Evolutionary conservation across 83 land plant species (phyloP).

Genomic region (Thuja plicata): DNA sequence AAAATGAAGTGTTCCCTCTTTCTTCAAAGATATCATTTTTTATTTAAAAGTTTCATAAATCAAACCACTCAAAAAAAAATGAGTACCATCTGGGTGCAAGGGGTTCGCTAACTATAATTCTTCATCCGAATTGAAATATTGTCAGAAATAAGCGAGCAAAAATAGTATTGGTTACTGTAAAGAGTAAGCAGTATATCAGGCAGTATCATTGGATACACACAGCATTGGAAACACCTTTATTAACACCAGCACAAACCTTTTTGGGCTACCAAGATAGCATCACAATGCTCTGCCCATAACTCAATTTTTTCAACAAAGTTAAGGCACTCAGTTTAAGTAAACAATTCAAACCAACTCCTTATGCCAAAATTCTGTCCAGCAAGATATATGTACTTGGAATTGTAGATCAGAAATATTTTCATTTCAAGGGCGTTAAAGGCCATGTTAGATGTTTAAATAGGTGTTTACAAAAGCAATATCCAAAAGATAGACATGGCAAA

Average conservation of each 20-base stretch:
- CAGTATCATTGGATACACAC: slow-evolving; percentile 60
- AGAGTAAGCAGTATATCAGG: too few relatives aligned
- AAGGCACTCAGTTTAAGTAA: neutral
- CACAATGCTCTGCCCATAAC: slow-evolving; percentile 96
- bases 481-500: neutral
- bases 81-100: too few relatives aligned
- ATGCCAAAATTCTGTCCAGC: neutral
- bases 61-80: too few relatives aligned
- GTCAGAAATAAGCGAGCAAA: too few relatives aligned
- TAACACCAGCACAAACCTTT: slow-evolving; percentile 96
- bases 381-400: neutral
- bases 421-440: neutral
- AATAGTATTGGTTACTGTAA: too few relatives aligned
- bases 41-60: too few relatives aligned
- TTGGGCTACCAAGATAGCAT: slow-evolving; percentile 56
- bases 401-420: neutral
- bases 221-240: slow-evolving; percentile 92
- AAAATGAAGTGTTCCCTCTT: too few relatives aligned
- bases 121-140: too few relatives aligned
- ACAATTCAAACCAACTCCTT: neutral
- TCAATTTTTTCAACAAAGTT: slow-evolving; percentile 76
- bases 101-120: too few relatives aligned
- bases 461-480: neutral
- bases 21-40: too few relatives aligned
- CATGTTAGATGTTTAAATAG: neutral